A percentile compares a stretch with the other conserved stretches of the same genome.
Conservation (phyloP, 192 early-diverging fungal genomes). For the Podila horticola region DNA sequence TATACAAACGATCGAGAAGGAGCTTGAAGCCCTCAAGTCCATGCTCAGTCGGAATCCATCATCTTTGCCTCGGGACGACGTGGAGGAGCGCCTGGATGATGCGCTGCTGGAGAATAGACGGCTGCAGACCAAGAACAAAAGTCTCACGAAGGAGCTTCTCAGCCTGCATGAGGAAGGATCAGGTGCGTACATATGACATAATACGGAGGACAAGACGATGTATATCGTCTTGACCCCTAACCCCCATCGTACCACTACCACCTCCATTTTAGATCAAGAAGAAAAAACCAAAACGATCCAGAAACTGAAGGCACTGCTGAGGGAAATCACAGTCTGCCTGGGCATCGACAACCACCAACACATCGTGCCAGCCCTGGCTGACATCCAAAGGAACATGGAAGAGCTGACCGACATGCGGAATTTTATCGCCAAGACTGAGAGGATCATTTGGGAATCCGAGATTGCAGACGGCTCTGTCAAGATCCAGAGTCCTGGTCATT, state of each 20-base stretch:
- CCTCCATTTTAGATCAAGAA: background rate
- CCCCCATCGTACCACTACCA: background rate
- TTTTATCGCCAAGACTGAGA: conserved; percentile 33
- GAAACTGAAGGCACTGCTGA: conserved; percentile 11
- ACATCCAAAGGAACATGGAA: conserved; percentile 11
- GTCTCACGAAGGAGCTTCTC: conserved; percentile 13
- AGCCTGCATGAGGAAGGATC: background rate
- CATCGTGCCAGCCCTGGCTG: conserved; percentile 16
- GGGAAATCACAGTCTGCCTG: conserved; percentile 9
- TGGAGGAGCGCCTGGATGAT: conserved; percentile 14
- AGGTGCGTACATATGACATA: background rate
- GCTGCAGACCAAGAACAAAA: conserved; percentile 32
- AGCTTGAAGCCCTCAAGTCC: conserved; percentile 22
- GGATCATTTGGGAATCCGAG: conserved; percentile 41
- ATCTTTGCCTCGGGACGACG: background rate
- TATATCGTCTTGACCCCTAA: no score
- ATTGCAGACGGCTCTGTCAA: conserved; percentile 30
- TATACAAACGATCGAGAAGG: conserved; percentile 28
- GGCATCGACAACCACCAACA: conserved; percentile 15
- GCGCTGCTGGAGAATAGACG: conserved; percentile 19
- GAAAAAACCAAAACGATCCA: background rate
- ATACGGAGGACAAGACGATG: no score
- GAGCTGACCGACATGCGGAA: conserved; percentile 8
- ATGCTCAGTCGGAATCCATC: background rate
- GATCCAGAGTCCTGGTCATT: conserved; percentile 6